phyloP scores from a whole-genome alignment of 441 rosid genomes.

The Bocquillonia castaneifolia region DNA sequence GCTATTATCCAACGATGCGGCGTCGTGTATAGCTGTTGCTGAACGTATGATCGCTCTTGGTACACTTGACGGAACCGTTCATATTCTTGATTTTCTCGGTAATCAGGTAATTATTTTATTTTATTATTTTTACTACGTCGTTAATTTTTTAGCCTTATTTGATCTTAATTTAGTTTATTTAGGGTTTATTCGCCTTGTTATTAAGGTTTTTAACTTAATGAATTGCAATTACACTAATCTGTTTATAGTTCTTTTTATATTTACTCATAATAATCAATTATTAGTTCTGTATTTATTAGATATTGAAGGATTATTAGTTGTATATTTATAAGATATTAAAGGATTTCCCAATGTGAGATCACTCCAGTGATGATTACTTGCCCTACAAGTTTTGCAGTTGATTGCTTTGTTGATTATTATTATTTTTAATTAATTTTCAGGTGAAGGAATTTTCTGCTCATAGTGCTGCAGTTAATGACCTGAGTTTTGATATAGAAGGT shows the following conservation, averaged over 20 bases:
- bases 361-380: no score
- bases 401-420: no score
- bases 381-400: no score
- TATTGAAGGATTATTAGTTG: no score
- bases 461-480: conserved; percentile 85
- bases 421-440: conserved; percentile 33
- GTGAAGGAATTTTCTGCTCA: conserved; percentile 78
- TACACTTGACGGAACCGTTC: conserved; percentile 77
- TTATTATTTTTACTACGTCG: neutral
- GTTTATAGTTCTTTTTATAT: neutral
- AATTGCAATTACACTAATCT: no score
- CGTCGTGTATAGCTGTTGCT: conserved; percentile 86
- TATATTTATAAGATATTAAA: no score
- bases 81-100: conserved; percentile 93
- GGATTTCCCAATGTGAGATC: no score
- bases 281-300: no score
- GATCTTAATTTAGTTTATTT: conserved; percentile 2
- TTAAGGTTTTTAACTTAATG: neutral
- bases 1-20: conserved; percentile 73
- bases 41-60: conserved; percentile 98
- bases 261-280: no score
- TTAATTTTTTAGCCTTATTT: conserved; percentile 6
- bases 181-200: neutral
- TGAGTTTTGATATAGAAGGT: conserved; percentile 87
- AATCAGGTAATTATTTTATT: conserved; percentile 54